phyloP scores from a whole-genome alignment of 176 grass and related monocot species.

The Cocos nucifera region DNA sequence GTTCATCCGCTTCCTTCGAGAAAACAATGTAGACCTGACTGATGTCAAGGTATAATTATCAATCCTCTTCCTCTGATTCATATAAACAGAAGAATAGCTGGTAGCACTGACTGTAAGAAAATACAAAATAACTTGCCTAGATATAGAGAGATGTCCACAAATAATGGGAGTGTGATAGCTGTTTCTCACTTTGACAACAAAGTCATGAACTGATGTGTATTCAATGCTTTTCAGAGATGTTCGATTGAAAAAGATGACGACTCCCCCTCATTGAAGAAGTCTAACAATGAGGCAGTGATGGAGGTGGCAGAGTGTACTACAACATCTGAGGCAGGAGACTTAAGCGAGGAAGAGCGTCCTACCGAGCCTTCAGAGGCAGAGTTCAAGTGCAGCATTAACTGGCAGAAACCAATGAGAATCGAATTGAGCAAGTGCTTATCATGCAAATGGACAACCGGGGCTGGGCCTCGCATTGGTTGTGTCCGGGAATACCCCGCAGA shows the following conservation, averaged over 20 bases:
- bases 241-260: conserved; percentile 48
- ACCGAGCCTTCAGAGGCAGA: conserved; percentile 3
- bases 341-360: conserved; percentile 3
- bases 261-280: conserved; percentile 26
- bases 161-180: no score
- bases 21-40: conserved; percentile 10
- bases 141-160: no score
- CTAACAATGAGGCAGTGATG: conserved; percentile 4
- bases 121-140: no score
- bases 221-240: conserved; percentile 37
- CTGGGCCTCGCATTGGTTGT: conserved; percentile 68
- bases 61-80: no score
- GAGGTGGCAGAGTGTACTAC: not conserved
- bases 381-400: not conserved
- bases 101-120: no score
- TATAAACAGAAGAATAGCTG: no score
- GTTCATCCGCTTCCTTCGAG: conserved; percentile 6
- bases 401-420: not conserved
- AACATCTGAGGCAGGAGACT: not conserved
- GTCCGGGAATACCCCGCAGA: conserved; percentile 85
- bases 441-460: conserved; percentile 66
- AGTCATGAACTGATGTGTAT: no score
- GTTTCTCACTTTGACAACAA: no score
- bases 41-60: conserved; percentile 13
- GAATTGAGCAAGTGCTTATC: conserved; percentile 22